phyloP scores from a whole-genome alignment of 2,329 filamentous ascomycete species.

The Daldinia sp. region DNA sequence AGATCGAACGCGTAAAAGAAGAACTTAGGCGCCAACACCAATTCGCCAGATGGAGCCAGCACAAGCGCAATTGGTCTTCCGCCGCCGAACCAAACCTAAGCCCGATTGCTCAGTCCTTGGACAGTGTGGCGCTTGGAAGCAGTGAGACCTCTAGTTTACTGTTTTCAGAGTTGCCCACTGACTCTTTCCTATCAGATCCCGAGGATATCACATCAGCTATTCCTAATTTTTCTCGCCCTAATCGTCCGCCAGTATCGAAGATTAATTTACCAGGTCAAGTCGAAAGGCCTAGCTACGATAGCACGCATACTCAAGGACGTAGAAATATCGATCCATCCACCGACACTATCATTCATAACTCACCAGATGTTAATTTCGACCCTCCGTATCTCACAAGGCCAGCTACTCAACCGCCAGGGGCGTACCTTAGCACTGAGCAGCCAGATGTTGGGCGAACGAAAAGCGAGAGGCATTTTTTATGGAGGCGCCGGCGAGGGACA shows the following conservation, averaged over 20 bases:
- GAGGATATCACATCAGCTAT: constrained; percentile 11
- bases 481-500: constrained; percentile 42
- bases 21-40: constrained; percentile 47
- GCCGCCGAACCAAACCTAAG: constrained; percentile 59
- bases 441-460: constrained; percentile 26
- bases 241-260: constrained; percentile 24
- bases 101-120: constrained; percentile 56
- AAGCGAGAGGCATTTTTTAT: constrained; percentile 46
- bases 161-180: constrained; percentile 25
- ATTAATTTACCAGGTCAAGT: background rate
- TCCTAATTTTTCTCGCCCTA: constrained; percentile 38
- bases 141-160: constrained; percentile 35
- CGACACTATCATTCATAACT: constrained; percentile 44
- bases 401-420: constrained; percentile 13
- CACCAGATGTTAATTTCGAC: constrained; percentile 15
- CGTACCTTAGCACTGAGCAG: constrained; percentile 13
- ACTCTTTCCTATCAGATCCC: constrained; percentile 30
- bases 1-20: constrained; percentile 54
- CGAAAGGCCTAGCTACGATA: constrained; percentile 24
- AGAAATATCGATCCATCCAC: constrained; percentile 34
- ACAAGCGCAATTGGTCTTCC: constrained; percentile 60
- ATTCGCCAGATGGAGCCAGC: constrained; percentile 55
- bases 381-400: constrained; percentile 5
- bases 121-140: constrained; percentile 37
- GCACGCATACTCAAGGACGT: constrained; percentile 11